phyloP scores from a whole-genome alignment of 2,329 filamentous ascomycete genomes.

The Ophiocordyceps robertsii region DNA sequence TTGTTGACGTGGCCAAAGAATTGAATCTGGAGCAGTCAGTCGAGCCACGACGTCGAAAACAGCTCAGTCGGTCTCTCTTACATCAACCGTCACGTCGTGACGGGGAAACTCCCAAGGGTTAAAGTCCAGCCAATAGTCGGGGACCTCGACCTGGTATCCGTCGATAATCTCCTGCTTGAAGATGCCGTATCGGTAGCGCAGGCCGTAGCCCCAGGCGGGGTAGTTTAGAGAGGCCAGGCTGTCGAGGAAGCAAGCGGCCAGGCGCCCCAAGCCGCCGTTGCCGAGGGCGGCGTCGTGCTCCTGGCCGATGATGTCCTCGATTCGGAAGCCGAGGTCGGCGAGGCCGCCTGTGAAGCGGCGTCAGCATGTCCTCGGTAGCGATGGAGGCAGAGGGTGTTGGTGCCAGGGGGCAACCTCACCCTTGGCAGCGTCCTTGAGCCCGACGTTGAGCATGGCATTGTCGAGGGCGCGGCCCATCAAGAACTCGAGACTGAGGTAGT shows the following conservation, averaged over 20 bases:
- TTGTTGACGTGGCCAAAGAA: conserved; percentile 84
- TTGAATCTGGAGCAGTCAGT: conserved; percentile 46
- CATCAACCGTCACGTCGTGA: conserved; percentile 87
- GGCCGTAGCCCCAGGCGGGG: conserved; percentile 92
- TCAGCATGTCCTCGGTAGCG: background rate
- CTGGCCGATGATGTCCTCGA: conserved; percentile 89
- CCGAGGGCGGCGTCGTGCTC: conserved; percentile 94
- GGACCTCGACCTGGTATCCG: conserved; percentile 94
- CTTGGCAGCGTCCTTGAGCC: conserved; percentile 71
- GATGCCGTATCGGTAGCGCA: conserved; percentile 92
- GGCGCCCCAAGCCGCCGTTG: conserved; percentile 86
- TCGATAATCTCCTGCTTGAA: conserved; percentile 99
- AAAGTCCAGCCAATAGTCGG: conserved; percentile 98
- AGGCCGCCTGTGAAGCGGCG: conserved; percentile 54
- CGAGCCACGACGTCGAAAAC: background rate
- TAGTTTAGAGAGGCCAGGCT: conserved; percentile 90
- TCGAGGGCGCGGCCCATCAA: conserved; percentile 93
- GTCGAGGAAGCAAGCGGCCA: conserved; percentile 95
- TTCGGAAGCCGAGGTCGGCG: conserved; percentile 80
- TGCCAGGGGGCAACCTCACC: conserved; percentile 32
- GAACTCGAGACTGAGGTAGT: conserved; percentile 96
- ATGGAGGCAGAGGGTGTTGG: background rate
- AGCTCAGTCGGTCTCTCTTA: conserved; percentile 19
- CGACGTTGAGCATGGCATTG: conserved; percentile 97
- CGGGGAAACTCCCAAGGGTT: conserved; percentile 98